Evolutionary conservation across 371 early-diverging fungal species (phyloP), one percentile per base, ranked within the genome.

Genomic region (Funneliformis caledonium): DNA sequence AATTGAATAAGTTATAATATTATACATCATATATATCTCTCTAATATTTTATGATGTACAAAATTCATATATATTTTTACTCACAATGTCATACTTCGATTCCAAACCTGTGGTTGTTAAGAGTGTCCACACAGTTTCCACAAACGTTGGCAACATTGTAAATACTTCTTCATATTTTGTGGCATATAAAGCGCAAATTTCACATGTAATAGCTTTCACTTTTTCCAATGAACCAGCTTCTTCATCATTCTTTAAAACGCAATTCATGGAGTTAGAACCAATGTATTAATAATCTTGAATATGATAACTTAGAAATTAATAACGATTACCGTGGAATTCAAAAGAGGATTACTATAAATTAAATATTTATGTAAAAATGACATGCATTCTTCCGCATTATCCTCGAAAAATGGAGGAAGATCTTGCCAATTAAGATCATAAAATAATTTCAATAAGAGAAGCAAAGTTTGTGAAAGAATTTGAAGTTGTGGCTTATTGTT

Each of bases 391-490:
- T 83, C 85, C 86, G 94, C 90, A 84, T 97, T 89, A 82, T 97
- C 97, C 82, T 97, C 98, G 82, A 98, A 98, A 86, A 95, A 97
- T 80, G 95, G 97, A 14, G 98, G 98, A 61, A 98, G 85, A 87
- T 99, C 99, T 84, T 98, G 98, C 84, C 91, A 96, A 84, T 96
- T 98, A 74, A 97, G 85, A 83, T 93, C 93, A 82, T 95, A 96
- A 85, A 91, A 98, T 67, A 98, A 94, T 85, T 97, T 95, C 80
- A 91, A 89, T 80, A 97, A 81, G 8, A 96, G 88, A 72, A 91
- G 86, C 64, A 98, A 82, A 14, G 93, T 90, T 79, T 95, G 91
- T 75, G 96, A 89, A 60, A 96, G 87, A 14, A 92, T 84, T 45
- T 89, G 85, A 64, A 98, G 86, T 19, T 92, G 93, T 47, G 85